phyloP scores from a whole-genome alignment of 1,284 basidiomycete species.

The Hypsizygus ulmarius region DNA sequence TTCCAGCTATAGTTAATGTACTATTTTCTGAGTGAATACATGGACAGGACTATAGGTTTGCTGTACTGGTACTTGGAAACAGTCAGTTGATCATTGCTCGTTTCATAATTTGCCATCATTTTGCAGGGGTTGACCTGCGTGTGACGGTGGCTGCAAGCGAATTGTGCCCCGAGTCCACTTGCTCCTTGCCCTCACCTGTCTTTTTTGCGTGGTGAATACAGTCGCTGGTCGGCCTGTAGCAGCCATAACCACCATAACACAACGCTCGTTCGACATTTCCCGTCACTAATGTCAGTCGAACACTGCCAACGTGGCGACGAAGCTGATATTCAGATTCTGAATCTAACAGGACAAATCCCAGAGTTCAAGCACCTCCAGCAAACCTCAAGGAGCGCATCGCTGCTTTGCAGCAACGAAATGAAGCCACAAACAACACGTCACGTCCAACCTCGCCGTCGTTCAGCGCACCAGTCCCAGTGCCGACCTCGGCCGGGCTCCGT shows the following conservation, averaged over 20 bases:
- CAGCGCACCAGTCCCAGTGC: conserved; percentile 22
- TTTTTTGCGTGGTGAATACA: conserved; percentile 19
- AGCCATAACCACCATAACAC: conserved; percentile 10
- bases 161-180: conserved; percentile 1
- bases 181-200: conserved; percentile 11
- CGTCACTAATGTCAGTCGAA: conserved; percentile 18
- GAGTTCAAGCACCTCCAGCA: conserved; percentile 43
- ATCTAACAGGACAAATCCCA: conserved; percentile 33
- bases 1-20: too few species aligned
- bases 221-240: conserved; percentile 25
- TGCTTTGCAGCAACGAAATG: conserved; percentile 62
- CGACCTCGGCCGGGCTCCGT: conserved; percentile 42
- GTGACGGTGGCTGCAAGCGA: conserved; percentile 2
- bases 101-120: conserved; percentile 6
- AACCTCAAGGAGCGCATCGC: conserved; percentile 78
- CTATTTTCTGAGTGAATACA: too few species aligned
- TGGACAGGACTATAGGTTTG: too few species aligned
- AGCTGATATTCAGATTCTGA: conserved; percentile 2
- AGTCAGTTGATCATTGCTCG: too few species aligned
- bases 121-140: conserved; percentile 1
- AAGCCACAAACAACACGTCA: conserved; percentile 29
- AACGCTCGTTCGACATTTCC: conserved; percentile 14
- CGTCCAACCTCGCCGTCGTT: conserved; percentile 30
- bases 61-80: too few species aligned
- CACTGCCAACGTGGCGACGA: not conserved